phyloP scores from a whole-genome alignment of 805 yeast genomes.

The Candida railenensis region DNA sequence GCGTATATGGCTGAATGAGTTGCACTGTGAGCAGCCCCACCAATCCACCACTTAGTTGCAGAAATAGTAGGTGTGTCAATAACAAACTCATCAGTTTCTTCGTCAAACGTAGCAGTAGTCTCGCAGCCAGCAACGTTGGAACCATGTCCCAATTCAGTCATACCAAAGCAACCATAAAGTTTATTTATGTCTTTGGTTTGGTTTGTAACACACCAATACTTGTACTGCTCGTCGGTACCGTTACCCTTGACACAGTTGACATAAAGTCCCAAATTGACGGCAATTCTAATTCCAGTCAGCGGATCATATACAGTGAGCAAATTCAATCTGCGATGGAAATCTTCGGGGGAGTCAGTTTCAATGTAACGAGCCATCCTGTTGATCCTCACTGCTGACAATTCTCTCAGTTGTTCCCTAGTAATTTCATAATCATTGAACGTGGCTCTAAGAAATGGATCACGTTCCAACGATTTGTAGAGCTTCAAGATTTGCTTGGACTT shows the following conservation, averaged over 20 bases:
- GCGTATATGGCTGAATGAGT: slow-evolving; percentile 87
- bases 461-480: slow-evolving; percentile 34
- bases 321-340: slow-evolving; percentile 34
- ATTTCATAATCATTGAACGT: slow-evolving; percentile 32
- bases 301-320: slow-evolving; percentile 39
- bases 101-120: slow-evolving; percentile 84
- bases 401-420: slow-evolving; percentile 28
- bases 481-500: slow-evolving; percentile 27
- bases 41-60: slow-evolving; percentile 99
- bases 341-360: slow-evolving; percentile 29
- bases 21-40: slow-evolving; percentile 95
- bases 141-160: slow-evolving; percentile 94
- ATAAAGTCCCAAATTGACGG: slow-evolving; percentile 40
- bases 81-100: slow-evolving; percentile 60
- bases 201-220: slow-evolving; percentile 35
- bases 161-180: slow-evolving; percentile 80
- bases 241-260: slow-evolving; percentile 40
- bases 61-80: slow-evolving; percentile 87
- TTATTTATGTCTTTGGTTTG: slow-evolving; percentile 34
- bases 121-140: slow-evolving; percentile 92
- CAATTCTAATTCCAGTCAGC: slow-evolving; percentile 35
- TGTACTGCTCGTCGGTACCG: slow-evolving; percentile 38
- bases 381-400: slow-evolving; percentile 32
- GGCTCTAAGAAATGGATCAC: slow-evolving; percentile 36
- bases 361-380: slow-evolving; percentile 34